phyloP scores from a whole-genome alignment of 1,284 basidiomycete genomes.

The Trichosporon inkin region DNA sequence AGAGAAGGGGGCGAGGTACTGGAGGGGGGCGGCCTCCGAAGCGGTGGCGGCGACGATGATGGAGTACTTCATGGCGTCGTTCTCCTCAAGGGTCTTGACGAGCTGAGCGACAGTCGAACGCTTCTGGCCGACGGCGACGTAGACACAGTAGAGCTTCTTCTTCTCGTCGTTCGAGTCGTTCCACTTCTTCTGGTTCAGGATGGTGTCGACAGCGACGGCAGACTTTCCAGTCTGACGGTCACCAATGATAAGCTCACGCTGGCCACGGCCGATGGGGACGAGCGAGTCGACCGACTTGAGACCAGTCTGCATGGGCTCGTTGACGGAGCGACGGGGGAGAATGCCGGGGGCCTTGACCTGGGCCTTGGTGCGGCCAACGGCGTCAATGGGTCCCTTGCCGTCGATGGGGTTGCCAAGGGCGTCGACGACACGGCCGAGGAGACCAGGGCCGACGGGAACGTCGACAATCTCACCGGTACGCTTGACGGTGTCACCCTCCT shows the following conservation, averaged over 20 bases:
- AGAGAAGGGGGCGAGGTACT: constrained; percentile 99
- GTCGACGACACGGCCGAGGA: constrained; percentile 98
- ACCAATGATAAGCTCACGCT: constrained; percentile 99
- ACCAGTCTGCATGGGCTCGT: constrained; percentile 99
- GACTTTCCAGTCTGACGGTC: constrained; percentile 97
- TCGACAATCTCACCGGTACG: constrained; percentile 99
- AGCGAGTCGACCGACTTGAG: constrained; percentile 99
- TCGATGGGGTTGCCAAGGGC: constrained; percentile 99
- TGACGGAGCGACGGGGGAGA: constrained; percentile 96
- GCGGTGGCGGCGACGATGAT: constrained; percentile 98
- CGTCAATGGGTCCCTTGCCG: constrained; percentile 95
- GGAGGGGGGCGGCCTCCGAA: constrained; percentile 96
- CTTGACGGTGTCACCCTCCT: constrained; percentile 99
- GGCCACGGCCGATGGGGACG: constrained; percentile 99
- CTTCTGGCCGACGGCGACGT: constrained; percentile 98
- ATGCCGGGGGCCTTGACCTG: constrained; percentile 99
- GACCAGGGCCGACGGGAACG: constrained; percentile 91
- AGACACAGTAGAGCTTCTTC: constrained; percentile 99
- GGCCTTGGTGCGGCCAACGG: constrained; percentile 88
- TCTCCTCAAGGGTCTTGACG: constrained; percentile 98
- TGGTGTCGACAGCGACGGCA: constrained; percentile 97
- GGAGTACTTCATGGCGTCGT: constrained; percentile 99
- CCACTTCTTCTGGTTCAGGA: constrained; percentile 99
- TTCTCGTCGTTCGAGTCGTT: constrained; percentile 93
- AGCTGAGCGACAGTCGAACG: constrained; percentile 99